Percentiles rank a stretch among this genome's conserved stretches.
phyloP scores from a whole-genome alignment of 139 green algal species.

The Trebouxia sp. region DNA sequence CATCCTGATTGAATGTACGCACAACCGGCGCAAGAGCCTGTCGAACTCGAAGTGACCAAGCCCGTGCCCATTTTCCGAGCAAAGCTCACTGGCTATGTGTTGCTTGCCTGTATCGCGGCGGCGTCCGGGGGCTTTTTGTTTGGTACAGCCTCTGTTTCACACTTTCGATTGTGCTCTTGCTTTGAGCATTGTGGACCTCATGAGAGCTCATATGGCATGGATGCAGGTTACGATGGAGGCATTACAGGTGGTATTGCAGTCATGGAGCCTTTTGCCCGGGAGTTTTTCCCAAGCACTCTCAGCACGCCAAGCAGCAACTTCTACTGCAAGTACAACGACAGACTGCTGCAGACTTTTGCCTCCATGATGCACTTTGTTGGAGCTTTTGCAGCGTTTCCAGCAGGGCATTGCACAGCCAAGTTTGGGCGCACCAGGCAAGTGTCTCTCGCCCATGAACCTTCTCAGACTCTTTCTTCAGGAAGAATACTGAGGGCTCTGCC shows the following conservation, averaged over 20 bases:
- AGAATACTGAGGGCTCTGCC: too few relatives aligned
- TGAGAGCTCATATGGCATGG: background rate
- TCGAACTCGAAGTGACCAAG: background rate
- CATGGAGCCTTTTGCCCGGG: conserved; percentile 6
- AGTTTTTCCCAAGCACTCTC: conserved; percentile 26
- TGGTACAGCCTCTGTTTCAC: background rate
- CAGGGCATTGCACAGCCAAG: conserved; percentile 25
- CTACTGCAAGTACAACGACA: conserved; percentile 36
- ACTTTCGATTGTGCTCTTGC: too few relatives aligned
- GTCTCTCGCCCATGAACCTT: too few relatives aligned
- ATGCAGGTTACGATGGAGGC: background rate
- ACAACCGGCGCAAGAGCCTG: too few relatives aligned
- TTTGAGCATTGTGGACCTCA: too few relatives aligned
- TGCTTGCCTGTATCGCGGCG: background rate
- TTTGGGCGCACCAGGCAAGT: conserved; percentile 32
- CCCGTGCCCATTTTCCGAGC: background rate
- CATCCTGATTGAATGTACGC: too few relatives aligned
- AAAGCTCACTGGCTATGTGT: background rate
- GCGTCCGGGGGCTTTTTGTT: background rate
- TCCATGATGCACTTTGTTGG: conserved; percentile 39
- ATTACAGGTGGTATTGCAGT: conserved; percentile 1
- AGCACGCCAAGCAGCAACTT: conserved; percentile 5
- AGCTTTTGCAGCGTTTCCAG: conserved; percentile 20
- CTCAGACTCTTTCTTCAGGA: too few relatives aligned
- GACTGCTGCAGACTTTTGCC: conserved; percentile 17